Conservation (phyloP, 2,329 filamentous ascomycete species). For the Calonectria pseudoturangicola region DNA sequence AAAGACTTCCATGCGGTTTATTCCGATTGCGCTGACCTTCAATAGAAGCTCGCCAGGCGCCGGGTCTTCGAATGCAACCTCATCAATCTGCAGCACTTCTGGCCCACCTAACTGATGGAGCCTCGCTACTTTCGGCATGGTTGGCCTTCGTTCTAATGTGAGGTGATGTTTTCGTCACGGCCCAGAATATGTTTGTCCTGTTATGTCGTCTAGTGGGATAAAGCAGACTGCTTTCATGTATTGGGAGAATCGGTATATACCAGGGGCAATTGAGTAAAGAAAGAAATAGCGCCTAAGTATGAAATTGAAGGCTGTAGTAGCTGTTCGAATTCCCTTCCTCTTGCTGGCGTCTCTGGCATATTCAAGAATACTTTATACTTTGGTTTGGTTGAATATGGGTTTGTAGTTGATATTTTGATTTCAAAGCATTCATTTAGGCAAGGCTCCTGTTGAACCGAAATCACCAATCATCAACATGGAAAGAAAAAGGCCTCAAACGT, state of each 20-base stretch:
- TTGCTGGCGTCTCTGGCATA: no score
- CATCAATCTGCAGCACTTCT: not conserved
- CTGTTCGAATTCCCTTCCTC: no score
- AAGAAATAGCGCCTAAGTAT: no score
- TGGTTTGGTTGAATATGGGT: no score
- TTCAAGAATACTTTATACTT: no score
- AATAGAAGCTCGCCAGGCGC: not conserved
- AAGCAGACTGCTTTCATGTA: not conserved
- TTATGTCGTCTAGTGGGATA: not conserved
- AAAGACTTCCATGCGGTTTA: slow-evolving; percentile 11
- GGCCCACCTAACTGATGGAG: not conserved
- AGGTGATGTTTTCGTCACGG: not conserved
- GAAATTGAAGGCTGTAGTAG: no score
- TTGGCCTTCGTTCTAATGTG: not conserved
- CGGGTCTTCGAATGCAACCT: not conserved
- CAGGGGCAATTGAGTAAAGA: not conserved
- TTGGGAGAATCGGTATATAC: not conserved
- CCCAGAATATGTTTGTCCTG: not conserved
- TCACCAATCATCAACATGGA: no score
- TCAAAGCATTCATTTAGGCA: no score
- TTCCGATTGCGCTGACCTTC: not conserved
- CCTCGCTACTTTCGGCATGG: not conserved
- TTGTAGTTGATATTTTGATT: no score
- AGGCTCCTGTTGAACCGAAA: no score
- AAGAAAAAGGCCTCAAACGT: no score